Evolutionary conservation across 2,329 filamentous ascomycete genomes (phyloP).

Genomic region (Gliomastix tumulicola): DNA sequence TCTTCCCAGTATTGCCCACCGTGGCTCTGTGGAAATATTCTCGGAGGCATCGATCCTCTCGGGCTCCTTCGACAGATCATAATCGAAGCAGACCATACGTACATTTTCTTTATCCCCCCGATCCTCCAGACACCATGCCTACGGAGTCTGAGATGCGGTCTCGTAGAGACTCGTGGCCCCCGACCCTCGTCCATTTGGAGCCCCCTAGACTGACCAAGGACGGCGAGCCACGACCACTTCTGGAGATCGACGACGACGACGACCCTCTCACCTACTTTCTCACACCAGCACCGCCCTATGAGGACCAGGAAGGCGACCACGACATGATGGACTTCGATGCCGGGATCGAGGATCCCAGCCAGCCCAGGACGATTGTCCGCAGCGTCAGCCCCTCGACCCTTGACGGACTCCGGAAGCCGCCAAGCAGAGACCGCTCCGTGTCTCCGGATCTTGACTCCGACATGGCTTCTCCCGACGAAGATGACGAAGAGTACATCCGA

Average conservation of each 20-base stretch:
- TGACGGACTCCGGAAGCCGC: slow-evolving; percentile 38
- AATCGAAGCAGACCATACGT: no score
- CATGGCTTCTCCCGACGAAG: slow-evolving; percentile 35
- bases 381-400: slow-evolving; percentile 52
- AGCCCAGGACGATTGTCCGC: slow-evolving; percentile 37
- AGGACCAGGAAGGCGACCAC: slow-evolving; percentile 29
- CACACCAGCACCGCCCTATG: slow-evolving; percentile 36
- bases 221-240: slow-evolving; percentile 31
- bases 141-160: slow-evolving; percentile 19
- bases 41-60: slow-evolving; percentile 8
- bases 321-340: slow-evolving; percentile 48
- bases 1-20: no score
- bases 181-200: slow-evolving; percentile 40
- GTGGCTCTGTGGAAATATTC: slow-evolving; percentile 9
- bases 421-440: slow-evolving; percentile 10
- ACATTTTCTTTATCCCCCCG: no score
- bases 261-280: slow-evolving; percentile 51
- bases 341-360: slow-evolving; percentile 45
- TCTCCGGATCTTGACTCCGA: slow-evolving; percentile 32
- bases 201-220: slow-evolving; percentile 30
- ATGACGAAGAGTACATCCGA: slow-evolving; percentile 43
- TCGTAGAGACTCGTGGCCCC: slow-evolving; percentile 42
- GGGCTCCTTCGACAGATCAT: no score
- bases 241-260: slow-evolving; percentile 43
- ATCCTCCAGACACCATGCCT: slow-evolving; percentile 26